Percentiles rank a stretch among this genome's conserved stretches.
phyloP scores from a whole-genome alignment of 257 asterid genomes.

The Anisodus acutangulus region DNA sequence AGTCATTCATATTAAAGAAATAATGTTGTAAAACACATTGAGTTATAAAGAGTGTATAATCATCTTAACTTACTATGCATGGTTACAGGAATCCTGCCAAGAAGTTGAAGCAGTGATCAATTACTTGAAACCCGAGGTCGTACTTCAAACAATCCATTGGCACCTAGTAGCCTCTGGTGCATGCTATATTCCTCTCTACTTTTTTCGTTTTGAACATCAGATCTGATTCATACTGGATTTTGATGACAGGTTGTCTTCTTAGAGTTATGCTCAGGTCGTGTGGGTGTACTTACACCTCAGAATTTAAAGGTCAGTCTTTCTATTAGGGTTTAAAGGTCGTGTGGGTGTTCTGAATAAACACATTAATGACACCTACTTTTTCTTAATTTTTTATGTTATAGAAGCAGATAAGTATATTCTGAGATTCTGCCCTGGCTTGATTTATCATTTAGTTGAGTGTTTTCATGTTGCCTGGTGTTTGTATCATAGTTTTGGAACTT shows the following conservation, averaged over 20 bases:
- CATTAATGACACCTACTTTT: background rate
- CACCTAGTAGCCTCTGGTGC: background rate
- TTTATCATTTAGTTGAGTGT: background rate
- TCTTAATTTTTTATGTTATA: background rate
- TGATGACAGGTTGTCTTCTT: slow-evolving; percentile 73
- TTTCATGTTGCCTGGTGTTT: slow-evolving; percentile 13
- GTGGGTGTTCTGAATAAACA: background rate
- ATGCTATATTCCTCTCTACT: background rate
- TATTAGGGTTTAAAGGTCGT: background rate
- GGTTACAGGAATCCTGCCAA: slow-evolving; percentile 80
- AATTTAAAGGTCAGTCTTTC: slow-evolving; percentile 62
- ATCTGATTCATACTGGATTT: slow-evolving; percentile 1
- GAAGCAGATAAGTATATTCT: background rate
- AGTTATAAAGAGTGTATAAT: background rate
- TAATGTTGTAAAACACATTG: background rate
- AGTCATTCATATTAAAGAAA: background rate
- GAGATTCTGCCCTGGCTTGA: slow-evolving; percentile 14
- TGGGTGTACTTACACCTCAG: slow-evolving; percentile 73
- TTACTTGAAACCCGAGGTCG: slow-evolving; percentile 79
- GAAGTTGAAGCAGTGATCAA: slow-evolving; percentile 86
- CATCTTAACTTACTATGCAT: background rate
- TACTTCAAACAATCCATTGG: slow-evolving; percentile 34
- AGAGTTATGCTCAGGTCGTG: slow-evolving; percentile 86
- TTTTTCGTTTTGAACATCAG: background rate
- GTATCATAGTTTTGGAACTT: background rate